Conservation (phyloP, 2,329 filamentous ascomycete genomes). For the Trichophyton mentagrophytes region DNA sequence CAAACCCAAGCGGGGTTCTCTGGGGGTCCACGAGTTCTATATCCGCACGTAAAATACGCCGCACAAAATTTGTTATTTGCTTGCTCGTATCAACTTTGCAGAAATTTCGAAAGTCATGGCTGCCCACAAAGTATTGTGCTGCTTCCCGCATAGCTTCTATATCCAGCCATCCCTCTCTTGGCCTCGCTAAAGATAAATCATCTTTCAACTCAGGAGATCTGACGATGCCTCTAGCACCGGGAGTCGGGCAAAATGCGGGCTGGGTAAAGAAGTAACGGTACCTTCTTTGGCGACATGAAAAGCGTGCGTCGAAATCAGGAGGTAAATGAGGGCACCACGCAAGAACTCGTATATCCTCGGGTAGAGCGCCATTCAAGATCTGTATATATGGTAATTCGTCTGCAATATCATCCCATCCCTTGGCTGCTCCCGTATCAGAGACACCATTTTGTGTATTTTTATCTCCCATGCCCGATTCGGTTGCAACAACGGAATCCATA, state of each 20-base stretch:
- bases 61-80: conserved; percentile 70
- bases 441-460: background rate
- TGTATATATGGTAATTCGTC: conserved; percentile 78
- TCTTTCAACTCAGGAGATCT: conserved; percentile 15
- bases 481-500: background rate
- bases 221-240: conserved; percentile 41
- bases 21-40: conserved; percentile 55
- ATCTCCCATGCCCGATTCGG: conserved; percentile 14
- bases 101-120: conserved; percentile 92
- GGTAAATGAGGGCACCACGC: conserved; percentile 86
- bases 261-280: conserved; percentile 99
- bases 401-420: conserved; percentile 52
- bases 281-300: conserved; percentile 78
- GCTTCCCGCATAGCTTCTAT: conserved; percentile 75
- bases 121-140: conserved; percentile 64
- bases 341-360: conserved; percentile 75
- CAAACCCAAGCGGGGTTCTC: conserved; percentile 44
- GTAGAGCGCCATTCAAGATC: conserved; percentile 75
- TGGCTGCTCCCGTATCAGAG: background rate
- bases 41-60: conserved; percentile 66
- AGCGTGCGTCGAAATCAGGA: conserved; percentile 71
- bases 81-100: conserved; percentile 88
- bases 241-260: conserved; percentile 64
- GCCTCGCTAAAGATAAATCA: conserved; percentile 17
- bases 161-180: conserved; percentile 66